Percentiles rank a stretch among this genome's conserved stretches.
Conservation (phyloP, 2,329 filamentous ascomycete genomes). For the Fusarium pseudonygamai region DNA sequence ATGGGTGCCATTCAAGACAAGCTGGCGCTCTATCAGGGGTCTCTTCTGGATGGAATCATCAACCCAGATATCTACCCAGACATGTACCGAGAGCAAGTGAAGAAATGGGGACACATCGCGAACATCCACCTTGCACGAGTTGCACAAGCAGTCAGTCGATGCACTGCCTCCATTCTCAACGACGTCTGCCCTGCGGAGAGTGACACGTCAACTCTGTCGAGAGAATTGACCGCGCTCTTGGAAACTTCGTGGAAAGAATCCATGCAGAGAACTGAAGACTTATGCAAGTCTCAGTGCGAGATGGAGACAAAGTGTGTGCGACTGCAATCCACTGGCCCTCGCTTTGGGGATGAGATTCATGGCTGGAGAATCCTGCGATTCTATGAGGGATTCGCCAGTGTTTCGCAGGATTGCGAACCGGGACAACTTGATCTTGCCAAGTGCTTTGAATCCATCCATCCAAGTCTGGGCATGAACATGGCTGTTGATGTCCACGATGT, state of each 20-base stretch:
- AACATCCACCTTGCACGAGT: constrained; percentile 39
- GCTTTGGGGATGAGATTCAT: constrained; percentile 36
- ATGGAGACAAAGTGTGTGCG: constrained; percentile 12
- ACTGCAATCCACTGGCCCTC: constrained; percentile 38
- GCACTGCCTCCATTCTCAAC: constrained; percentile 27
- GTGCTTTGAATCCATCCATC: constrained; percentile 19
- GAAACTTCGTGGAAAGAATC: background rate
- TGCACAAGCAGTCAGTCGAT: constrained; percentile 14
- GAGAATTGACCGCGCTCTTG: constrained; percentile 18
- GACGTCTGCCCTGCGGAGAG: constrained; percentile 24
- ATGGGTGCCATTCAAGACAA: constrained; percentile 37
- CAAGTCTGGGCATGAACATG: constrained; percentile 40
- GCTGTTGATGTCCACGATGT: constrained; percentile 49
- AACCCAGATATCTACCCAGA: constrained; percentile 46
- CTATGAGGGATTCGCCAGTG: background rate
- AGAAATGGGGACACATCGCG: constrained; percentile 45
- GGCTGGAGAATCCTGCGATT: constrained; percentile 36
- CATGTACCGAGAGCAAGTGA: constrained; percentile 46
- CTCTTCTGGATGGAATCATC: constrained; percentile 46
- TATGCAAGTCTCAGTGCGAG: constrained; percentile 15
- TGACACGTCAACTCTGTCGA: constrained; percentile 23
- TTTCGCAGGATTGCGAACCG: background rate
- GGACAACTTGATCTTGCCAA: background rate
- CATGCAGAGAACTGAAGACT: background rate
- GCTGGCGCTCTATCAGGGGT: constrained; percentile 42